Conservation (phyloP, 441 rosid species). For the Melianthus villosus region DNA sequence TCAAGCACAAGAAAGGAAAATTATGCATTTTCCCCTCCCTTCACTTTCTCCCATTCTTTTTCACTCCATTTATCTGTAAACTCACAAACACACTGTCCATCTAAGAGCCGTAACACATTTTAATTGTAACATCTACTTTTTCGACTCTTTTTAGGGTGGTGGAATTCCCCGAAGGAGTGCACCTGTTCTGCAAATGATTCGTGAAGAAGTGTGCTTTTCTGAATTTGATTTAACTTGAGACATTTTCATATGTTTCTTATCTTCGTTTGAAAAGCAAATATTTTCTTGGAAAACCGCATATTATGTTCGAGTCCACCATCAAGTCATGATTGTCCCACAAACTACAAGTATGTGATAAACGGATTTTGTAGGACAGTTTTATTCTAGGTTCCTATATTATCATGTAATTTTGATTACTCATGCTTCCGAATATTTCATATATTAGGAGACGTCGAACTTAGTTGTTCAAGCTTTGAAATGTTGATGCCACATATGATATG, state of each 20-base stretch:
- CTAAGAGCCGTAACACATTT: not conserved
- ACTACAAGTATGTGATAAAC: too few relatives aligned
- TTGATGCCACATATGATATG: too few relatives aligned
- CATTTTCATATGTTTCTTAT: not conserved
- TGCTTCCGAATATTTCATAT: not conserved
- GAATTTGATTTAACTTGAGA: not conserved
- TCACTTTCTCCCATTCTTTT: too few relatives aligned
- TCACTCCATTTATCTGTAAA: too few relatives aligned
- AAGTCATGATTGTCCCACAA: too few relatives aligned
- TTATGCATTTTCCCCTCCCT: too few relatives aligned
- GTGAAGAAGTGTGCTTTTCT: slow-evolving; percentile 51
- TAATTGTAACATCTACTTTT: slow-evolving; percentile 3
- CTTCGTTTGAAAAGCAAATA: too few relatives aligned
- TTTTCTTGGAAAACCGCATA: too few relatives aligned
- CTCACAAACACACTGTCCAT: too few relatives aligned
- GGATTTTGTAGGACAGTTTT: not conserved
- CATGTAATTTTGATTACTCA: not conserved
- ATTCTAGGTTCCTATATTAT: not conserved
- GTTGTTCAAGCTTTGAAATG: too few relatives aligned
- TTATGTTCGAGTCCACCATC: too few relatives aligned
- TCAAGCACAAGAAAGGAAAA: too few relatives aligned
- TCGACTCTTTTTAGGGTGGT: slow-evolving; percentile 53
- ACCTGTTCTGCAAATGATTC: slow-evolving; percentile 56
- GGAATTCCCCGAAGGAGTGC: slow-evolving; percentile 84
- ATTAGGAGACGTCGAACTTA: not conserved